A percentile compares a stretch with the other conserved stretches of the same genome.
phyloP scores from a whole-genome alignment of 345 rosid species.

The Clausena lansium region DNA sequence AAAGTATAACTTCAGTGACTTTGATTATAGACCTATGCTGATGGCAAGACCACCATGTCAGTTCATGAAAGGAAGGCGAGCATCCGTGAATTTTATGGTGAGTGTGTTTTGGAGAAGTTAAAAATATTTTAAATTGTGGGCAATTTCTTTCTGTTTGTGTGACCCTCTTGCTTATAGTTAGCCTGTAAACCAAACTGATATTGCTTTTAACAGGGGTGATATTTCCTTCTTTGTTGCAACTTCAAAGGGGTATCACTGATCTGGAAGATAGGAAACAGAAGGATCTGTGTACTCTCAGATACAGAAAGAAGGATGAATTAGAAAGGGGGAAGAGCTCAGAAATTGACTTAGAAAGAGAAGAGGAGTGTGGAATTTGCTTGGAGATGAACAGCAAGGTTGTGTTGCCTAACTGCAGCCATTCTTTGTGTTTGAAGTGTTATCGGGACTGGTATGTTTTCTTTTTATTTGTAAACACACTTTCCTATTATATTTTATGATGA shows the following conservation, averaged over 20 bases:
- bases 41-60: conserved; percentile 86
- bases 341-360: conserved; percentile 59
- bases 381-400: conserved; percentile 59
- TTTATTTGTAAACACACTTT: not conserved
- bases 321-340: conserved; percentile 43
- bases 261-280: conserved; percentile 69
- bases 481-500: not conserved
- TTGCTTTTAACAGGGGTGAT: conserved; percentile 47
- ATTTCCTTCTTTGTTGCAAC: conserved; percentile 78
- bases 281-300: conserved; percentile 44
- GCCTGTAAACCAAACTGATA: not conserved
- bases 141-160: not conserved
- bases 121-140: not conserved
- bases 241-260: conserved; percentile 66
- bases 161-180: not conserved
- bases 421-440: conserved; percentile 67
- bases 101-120: conserved; percentile 12
- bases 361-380: conserved; percentile 83
- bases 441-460: conserved; percentile 53
- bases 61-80: conserved; percentile 85
- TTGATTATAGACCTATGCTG: conserved; percentile 63
- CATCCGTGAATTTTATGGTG: conserved; percentile 80
- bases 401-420: conserved; percentile 74
- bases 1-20: conserved; percentile 8
- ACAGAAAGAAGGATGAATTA: conserved; percentile 49